Evolutionary conservation across 768 basidiomycete species (phyloP), one percentile per base, ranked within the genome.

Genomic region (Leccinellum albellum): DNA sequence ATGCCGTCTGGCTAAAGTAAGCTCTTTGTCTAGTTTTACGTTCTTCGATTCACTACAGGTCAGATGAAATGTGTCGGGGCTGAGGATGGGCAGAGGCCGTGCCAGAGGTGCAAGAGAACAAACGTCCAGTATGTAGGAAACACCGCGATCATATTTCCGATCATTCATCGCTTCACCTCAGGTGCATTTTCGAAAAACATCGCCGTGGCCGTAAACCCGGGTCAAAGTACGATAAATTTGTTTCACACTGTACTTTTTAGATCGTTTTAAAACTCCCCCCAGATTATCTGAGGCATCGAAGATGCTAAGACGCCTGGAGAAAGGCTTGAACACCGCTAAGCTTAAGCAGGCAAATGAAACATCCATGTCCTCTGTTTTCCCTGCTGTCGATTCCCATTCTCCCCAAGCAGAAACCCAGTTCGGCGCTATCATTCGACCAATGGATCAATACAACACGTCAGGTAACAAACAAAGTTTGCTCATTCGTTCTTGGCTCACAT

Each of bases 31-130:
- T 59, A 59, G 53, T 52, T 57, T 53, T 47, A 50, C 54, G 61
- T 53, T 54, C 37, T 29, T 21, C 53, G 24, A 50, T 54, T 72
- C 56, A 68, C 59, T 48, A 46, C 53, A 33, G 50, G 51, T 45
- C 63, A 93, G 91, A 94, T 94, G 91, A 91, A 92, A 72, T 94
- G 91, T 65, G 90, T 93, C 57, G 91, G 89, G 46, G 88, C 91
- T 50, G 91, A 94, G 69, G 90, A 93, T 65, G 89, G 90, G 57
- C 79, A 83, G 59, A 85, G 84, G 64, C 83, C 82, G 29, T 94
- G 91, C 69, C 89, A 93, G 70, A 86, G 91, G 51, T 94, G 91
- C 75, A 87, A 83, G 68, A 86, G 91, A 57, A 85, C 88, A 32
- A 87, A 86, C 61, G 83, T 85, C 51, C 85, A 89, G 88, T 88